Base-by-base conservation (phyloP, 2,329 filamentous ascomycete species). In the Aspergillus pseudonomiae region DNA sequence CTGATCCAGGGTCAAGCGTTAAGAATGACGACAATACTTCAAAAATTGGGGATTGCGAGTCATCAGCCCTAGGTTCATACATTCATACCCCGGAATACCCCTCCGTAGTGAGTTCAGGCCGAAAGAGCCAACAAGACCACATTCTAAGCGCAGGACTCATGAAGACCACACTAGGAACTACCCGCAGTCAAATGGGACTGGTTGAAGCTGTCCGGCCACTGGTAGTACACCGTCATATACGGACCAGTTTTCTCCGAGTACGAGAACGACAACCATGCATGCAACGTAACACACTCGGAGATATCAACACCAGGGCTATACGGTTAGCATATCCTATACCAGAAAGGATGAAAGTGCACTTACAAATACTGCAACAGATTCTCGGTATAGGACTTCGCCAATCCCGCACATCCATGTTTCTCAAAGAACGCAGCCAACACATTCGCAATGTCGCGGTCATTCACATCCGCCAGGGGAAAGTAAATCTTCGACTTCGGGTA, bases 221-320 rank as follows among this genome's bases (percentile, higher is more conserved):
- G 48, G 7, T 57, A 57, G 21, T 57, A 57, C 7, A 57, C 41
- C 19, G 54, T 57, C 54, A 57, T 14, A 45, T 57, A 57, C 6
- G 54, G 54, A 28, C 54, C 54, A 12, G 36, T 57, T 34, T 57
- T 57, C 34, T 56, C 54, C 36, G 36, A 41, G n/a, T 57, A 57
- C 3, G 54, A 39, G 7, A 57, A 57, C 2, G 54, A 57, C 21
- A 57, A 14, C 54, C 54, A 57, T 6, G 36, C 54, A 21, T 41
- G 36, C 54, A 57, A 34, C 28, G 24, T 14, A 12, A 45, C 41
- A 2, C 36, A 45, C 36, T 57, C 54, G 2, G 26, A 28, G 12
- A 43, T 16, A 43, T 43, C 54, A 12, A 57, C 54, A 12, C 54
- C 54, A 28, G 54, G 54, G 34, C 54, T 57, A 43, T 28, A n/a